A percentile compares a stretch with the other conserved stretches of the same genome.
These are phyloP conservation scores for Aspergillus homomorphus DNA, from an alignment of 495 filamentous ascomycete species.

Conservation along the genomic window DNA sequence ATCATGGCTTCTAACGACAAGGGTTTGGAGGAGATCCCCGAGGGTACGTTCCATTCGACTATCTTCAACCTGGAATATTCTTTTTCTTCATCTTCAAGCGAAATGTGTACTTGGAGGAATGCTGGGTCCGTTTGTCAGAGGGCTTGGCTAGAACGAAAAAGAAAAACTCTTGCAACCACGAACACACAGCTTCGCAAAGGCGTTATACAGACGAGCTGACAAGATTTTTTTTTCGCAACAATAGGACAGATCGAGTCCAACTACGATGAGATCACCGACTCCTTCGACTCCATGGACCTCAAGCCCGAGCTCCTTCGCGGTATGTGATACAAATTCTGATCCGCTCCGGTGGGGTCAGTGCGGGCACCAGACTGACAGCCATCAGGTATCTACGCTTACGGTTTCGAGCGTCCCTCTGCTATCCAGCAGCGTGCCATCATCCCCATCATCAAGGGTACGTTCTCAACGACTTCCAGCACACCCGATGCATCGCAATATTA, in stretches of 20 bases:
- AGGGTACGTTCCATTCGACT: constrained; percentile 57
- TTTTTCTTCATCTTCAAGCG: constrained; percentile 11
- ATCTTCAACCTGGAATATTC: constrained; percentile 10
- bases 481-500: constrained; percentile 20
- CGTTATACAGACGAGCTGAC: constrained; percentile 21
- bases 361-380: constrained; percentile 32
- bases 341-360: constrained; percentile 15
- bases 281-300: constrained; percentile 96
- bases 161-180: constrained; percentile 10
- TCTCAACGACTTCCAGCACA: constrained; percentile 19
- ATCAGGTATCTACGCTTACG: constrained; percentile 95
- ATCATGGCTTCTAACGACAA: constrained; percentile 93
- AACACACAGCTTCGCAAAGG: neutral
- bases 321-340: constrained; percentile 46
- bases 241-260: constrained; percentile 98
- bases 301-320: constrained; percentile 95
- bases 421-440: constrained; percentile 99
- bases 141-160: neutral
- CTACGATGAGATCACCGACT: constrained; percentile 99
- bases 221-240: constrained; percentile 16
- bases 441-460: constrained; percentile 98
- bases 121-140: constrained; percentile 15
- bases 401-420: constrained; percentile 98
- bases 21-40: constrained; percentile 93
- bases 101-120: constrained; percentile 1